Conservation (phyloP, 305 asterid species). For the Solanum aculeatissimum region DNA sequence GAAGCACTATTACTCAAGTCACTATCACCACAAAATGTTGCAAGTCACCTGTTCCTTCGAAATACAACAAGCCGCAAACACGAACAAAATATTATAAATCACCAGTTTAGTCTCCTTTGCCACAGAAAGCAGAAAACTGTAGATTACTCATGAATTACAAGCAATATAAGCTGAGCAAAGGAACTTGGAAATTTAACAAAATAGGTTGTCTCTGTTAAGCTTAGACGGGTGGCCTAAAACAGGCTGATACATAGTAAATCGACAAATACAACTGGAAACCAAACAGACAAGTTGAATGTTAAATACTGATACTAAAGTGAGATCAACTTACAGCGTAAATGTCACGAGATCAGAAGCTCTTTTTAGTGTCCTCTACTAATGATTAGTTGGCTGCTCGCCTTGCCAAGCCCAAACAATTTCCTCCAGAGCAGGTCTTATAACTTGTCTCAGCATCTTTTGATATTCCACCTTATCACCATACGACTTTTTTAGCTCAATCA, state of each 20-base stretch:
- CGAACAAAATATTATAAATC: not conserved
- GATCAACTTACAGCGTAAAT: not conserved
- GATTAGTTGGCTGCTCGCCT: conserved; percentile 5
- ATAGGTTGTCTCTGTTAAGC: not conserved
- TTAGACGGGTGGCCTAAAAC: not conserved
- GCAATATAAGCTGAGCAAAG: not conserved
- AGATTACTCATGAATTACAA: not conserved
- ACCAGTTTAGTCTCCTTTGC: not conserved
- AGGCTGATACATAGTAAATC: not conserved
- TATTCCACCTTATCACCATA: conserved; percentile 18
- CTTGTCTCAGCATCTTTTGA: conserved; percentile 7
- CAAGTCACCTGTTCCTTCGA: not conserved
- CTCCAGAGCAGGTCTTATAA: conserved; percentile 15
- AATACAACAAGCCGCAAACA: not conserved
- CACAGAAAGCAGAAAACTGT: not conserved
- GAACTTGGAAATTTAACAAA: not conserved
- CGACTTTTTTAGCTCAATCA: conserved; percentile 23
- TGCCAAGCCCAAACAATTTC: conserved; percentile 28
- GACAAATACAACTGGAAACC: not conserved
- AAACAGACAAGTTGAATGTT: not conserved
- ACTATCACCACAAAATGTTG: not conserved
- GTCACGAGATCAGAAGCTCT: not conserved
- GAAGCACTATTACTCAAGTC: not conserved
- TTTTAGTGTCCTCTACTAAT: not conserved
- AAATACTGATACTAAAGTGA: not conserved